These are phyloP conservation scores for Fomitopsis serialis DNA, from an alignment of 768 basidiomycete genomes.

Conservation along the genomic window DNA sequence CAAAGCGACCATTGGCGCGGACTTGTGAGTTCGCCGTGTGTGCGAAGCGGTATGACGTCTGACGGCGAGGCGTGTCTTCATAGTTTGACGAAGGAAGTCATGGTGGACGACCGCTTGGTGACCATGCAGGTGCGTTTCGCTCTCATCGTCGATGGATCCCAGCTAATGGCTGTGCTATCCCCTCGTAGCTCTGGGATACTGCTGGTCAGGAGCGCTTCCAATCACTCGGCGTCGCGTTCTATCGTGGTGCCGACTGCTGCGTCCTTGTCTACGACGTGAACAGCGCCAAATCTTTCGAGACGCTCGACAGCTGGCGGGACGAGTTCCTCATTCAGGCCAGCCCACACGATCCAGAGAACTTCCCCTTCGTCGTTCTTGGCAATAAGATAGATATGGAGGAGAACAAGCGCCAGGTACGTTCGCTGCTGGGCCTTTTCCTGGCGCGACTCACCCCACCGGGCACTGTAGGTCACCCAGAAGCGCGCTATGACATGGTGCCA, in stretches of 20 bases:
- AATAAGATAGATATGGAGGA: slow-evolving; percentile 99
- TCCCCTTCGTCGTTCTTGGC: slow-evolving; percentile 98
- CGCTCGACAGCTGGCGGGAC: slow-evolving; percentile 98
- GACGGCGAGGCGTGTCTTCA: not conserved
- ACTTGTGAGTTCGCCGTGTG: slow-evolving; percentile 63
- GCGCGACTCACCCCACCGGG: not conserved
- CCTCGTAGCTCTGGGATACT: slow-evolving; percentile 91
- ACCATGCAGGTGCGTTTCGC: slow-evolving; percentile 85
- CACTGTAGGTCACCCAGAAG: slow-evolving; percentile 88
- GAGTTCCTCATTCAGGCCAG: slow-evolving; percentile 99
- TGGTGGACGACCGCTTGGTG: slow-evolving; percentile 96
- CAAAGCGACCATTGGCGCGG: slow-evolving; percentile 97
- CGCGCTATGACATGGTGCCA: slow-evolving; percentile 99
- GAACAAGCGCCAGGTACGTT: slow-evolving; percentile 86
- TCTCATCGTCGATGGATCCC: not conserved
- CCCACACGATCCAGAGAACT: slow-evolving; percentile 98
- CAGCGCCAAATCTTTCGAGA: slow-evolving; percentile 97
- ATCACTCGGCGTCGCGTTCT: slow-evolving; percentile 97
- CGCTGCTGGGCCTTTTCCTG: not conserved
- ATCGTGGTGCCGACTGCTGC: slow-evolving; percentile 98
- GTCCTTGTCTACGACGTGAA: slow-evolving; percentile 99
- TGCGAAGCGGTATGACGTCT: not conserved
- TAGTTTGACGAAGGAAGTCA: slow-evolving; percentile 96
- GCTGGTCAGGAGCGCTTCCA: slow-evolving; percentile 99
- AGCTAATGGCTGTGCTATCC: not conserved